Conservation (phyloP, 306 rosid genomes). For the Prosopis cineraria region DNA sequence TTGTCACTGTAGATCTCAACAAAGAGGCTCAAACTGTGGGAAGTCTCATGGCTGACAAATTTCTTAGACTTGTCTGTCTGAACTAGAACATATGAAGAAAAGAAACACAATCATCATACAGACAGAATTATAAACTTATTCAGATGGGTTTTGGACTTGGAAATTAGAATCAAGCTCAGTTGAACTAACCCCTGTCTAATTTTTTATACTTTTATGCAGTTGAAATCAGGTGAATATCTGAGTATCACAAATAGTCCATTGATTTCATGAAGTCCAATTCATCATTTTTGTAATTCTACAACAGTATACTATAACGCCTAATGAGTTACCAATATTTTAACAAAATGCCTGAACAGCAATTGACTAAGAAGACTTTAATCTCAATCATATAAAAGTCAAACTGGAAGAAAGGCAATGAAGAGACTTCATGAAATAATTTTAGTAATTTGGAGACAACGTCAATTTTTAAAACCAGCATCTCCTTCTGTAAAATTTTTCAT, state of each 20-base stretch:
- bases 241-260: neutral
- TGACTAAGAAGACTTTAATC: slow-evolving; percentile 1
- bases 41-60: slow-evolving; percentile 11
- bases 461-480: neutral
- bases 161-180: neutral
- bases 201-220: neutral
- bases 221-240: slow-evolving; percentile 5
- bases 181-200: slow-evolving; percentile 4
- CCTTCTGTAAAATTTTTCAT: neutral
- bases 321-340: neutral
- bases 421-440: slow-evolving; percentile 15
- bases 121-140: slow-evolving; percentile 1
- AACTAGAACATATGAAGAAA: slow-evolving; percentile 12
- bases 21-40: neutral
- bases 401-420: neutral
- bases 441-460: neutral
- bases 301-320: neutral
- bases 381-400: neutral
- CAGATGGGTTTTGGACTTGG: slow-evolving; percentile 11
- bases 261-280: slow-evolving; percentile 18
- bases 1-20: slow-evolving; percentile 5
- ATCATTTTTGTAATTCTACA: neutral
- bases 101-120: neutral
- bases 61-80: neutral
- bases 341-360: neutral